Evolutionary conservation across 1,139 yeast genomes (phyloP).

Genomic region (Pichia sp.): DNA sequence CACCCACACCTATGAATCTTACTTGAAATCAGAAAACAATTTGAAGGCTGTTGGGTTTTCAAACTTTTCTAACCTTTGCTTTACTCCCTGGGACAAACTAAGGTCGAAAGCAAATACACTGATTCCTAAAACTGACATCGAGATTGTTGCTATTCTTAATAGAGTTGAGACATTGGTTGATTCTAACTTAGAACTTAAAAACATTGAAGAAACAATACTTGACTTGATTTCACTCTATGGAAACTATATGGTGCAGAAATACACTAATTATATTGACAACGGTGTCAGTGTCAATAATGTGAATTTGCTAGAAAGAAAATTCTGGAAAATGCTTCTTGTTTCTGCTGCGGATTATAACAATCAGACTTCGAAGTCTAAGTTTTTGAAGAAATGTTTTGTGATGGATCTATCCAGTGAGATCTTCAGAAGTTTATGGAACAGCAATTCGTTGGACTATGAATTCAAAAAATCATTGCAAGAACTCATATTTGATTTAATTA

Average conservation of each 20-base stretch:
- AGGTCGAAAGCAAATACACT: conserved; percentile 26
- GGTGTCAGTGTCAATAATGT: conserved; percentile 10
- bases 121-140: conserved; percentile 43
- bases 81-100: conserved; percentile 28
- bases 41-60: conserved; percentile 1
- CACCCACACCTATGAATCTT: conserved; percentile 5
- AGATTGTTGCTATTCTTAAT: conserved; percentile 42
- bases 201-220: conserved; percentile 26
- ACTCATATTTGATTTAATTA: not conserved
- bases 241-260: conserved; percentile 36
- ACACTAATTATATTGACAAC: conserved; percentile 8
- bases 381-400: conserved; percentile 31
- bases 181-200: conserved; percentile 22
- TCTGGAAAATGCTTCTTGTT: conserved; percentile 30
- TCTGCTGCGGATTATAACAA: not conserved
- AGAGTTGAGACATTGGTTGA: conserved; percentile 35
- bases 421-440: conserved; percentile 32
- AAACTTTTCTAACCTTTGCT: conserved; percentile 23
- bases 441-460: not conserved
- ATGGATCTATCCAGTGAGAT: conserved; percentile 39
- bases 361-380: conserved; percentile 5
- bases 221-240: conserved; percentile 38
- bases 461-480: conserved; percentile 7
- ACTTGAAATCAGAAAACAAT: not conserved
- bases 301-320: conserved; percentile 27